phyloP scores from a whole-genome alignment of 1,284 basidiomycete genomes.

The Trichosporon sp. region DNA sequence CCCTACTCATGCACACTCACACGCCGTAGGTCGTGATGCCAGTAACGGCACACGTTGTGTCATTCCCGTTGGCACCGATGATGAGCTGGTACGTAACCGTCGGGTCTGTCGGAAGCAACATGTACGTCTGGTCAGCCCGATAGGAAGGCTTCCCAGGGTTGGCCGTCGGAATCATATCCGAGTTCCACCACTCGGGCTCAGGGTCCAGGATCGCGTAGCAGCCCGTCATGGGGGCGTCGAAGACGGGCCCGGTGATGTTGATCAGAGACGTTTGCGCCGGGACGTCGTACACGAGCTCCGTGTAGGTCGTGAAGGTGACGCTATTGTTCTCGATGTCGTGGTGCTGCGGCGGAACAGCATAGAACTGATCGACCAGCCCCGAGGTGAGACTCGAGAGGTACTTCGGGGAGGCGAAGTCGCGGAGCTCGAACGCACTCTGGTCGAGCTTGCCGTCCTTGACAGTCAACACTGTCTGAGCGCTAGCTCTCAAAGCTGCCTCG shows the following conservation, averaged over 20 bases:
- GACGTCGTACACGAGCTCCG: background rate
- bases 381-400: background rate
- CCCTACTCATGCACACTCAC: background rate
- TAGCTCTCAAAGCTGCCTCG: background rate
- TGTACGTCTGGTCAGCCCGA: background rate
- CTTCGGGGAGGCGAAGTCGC: background rate
- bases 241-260: background rate
- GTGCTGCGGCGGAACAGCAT: background rate
- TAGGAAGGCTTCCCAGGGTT: background rate
- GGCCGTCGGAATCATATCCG: background rate
- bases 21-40: background rate
- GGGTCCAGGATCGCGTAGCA: background rate
- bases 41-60: background rate
- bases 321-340: background rate
- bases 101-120: background rate
- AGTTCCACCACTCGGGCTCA: background rate
- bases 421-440: background rate
- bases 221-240: background rate
- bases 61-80: background rate
- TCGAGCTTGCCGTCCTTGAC: background rate
- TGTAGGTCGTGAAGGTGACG: background rate
- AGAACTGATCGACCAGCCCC: background rate
- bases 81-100: background rate
- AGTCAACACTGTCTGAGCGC: background rate
- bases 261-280: background rate